Conservation (phyloP, 257 asterid species). For the Salvia hispanica region DNA sequence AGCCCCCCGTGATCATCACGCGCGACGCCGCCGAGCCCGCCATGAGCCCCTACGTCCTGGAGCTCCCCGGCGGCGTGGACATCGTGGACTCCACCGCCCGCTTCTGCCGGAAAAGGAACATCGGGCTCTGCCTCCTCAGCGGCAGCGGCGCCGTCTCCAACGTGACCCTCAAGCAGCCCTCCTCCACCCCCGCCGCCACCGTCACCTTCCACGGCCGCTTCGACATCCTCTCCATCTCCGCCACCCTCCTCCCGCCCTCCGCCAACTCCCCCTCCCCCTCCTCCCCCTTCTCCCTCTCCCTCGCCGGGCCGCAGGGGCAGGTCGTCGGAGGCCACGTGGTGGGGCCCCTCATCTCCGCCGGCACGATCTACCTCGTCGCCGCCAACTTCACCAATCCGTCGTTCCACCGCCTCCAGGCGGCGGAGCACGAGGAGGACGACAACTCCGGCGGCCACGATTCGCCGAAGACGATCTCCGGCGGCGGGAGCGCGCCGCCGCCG, state of each 20-base stretch:
- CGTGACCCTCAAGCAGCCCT: conserved; percentile 68
- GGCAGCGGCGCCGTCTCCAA: conserved; percentile 62
- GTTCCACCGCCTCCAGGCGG: conserved; percentile 48
- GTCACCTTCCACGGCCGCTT: conserved; percentile 78
- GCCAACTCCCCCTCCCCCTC: conserved; percentile 19
- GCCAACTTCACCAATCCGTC: conserved; percentile 63
- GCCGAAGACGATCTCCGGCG: conserved; percentile 15
- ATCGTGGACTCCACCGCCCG: conserved; percentile 43
- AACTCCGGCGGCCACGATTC: conserved; percentile 24
- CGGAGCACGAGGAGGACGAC: conserved; percentile 40
- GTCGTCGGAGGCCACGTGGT: conserved; percentile 75
- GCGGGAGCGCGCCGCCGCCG: conserved; percentile 18
- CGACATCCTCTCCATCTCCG: conserved; percentile 70
- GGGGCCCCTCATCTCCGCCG: conserved; percentile 65
- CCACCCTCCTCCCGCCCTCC: conserved; percentile 48
- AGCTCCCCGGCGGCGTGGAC: conserved; percentile 59
- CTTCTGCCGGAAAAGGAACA: conserved; percentile 52
- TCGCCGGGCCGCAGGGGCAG: conserved; percentile 86
- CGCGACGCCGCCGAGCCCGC: conserved; percentile 47
- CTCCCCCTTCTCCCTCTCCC: conserved; percentile 52
- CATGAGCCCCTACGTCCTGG: conserved; percentile 76
- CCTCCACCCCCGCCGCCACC: conserved; percentile 61
- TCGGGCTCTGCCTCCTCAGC: conserved; percentile 57
- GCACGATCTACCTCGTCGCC: conserved; percentile 62
- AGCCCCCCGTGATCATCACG: conserved; percentile 59